Base-by-base conservation (phyloP, 345 rosid species). In the Cochlearia excelsa region DNA sequence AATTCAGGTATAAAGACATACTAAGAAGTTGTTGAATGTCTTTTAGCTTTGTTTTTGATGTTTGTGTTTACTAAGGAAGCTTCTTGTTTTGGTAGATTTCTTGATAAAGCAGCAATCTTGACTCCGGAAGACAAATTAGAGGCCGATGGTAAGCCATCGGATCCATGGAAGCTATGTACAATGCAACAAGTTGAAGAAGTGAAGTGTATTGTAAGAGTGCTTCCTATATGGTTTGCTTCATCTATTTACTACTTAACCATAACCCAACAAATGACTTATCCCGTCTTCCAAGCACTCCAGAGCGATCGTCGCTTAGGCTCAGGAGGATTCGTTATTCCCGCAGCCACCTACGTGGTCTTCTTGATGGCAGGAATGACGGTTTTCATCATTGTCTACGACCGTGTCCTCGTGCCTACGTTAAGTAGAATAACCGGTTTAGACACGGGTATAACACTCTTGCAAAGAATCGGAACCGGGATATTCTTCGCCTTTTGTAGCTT, bases 171-270 rank as follows among this genome's bases (percentile, higher is more conserved):
- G 37, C 82, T 85, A 0, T 85, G 83, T 61, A 78, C 86, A 68
- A 47, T 79, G 66, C 88, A 85, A 54, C 93, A 85, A 78, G 83
- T 83, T 11, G 88, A 85, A 66, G 88, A 85, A 78, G 75, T 68
- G 64, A 85, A 85, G 74, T 85, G 93, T 46, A 37, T 80, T 47
- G n/a, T 77, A 37, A 75, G 84, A 71, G 76, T 83, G 61, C 63
- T 85, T 30, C 88, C 88, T 10, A 75, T 85, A 46, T 83, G 88
- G 93, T 6, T 74, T 26, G 68, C 86, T 7, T 52, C 82, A 16
- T 61, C 80, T 5, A 38, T 85, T 2, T 82, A 59, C 73, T 57
- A 70, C 35, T 34, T 77, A 3, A 68, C 78, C 28, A 39, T 80
- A 11, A 52, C 63, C 23, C 93, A 79, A 67, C 84, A 79, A 11